These are phyloP conservation scores for Phytophthora crassamura DNA, from an alignment of 352 stramenopile species.

Conservation along the genomic window DNA sequence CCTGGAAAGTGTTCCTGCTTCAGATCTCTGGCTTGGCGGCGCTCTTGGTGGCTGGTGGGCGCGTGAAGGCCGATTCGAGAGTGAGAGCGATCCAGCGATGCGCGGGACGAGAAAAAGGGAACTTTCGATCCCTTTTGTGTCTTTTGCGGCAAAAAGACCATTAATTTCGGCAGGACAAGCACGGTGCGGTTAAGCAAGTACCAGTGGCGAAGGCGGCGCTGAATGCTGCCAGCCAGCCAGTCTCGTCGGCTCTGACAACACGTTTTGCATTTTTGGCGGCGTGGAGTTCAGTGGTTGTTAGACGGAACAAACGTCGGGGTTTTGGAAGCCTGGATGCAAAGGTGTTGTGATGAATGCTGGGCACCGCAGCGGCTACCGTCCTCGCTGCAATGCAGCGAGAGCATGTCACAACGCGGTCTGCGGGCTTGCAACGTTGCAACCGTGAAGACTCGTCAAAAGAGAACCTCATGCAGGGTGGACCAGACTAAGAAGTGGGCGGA, in stretches of 20 bases:
- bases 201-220: background rate
- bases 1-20: background rate
- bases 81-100: conserved; percentile 20
- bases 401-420: background rate
- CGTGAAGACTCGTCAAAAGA: background rate
- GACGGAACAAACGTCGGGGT: no score
- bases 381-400: conserved; percentile 8
- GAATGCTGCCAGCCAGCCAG: no score
- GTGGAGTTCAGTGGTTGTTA: no score
- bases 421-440: conserved; percentile 5
- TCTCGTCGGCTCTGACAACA: background rate
- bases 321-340: conserved; percentile 5
- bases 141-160: conserved; percentile 7
- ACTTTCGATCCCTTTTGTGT: conserved; percentile 14
- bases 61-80: conserved; percentile 25
- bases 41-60: background rate
- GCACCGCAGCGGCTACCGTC: background rate
- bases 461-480: conserved; percentile 8
- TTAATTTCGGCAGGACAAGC: conserved; percentile 1
- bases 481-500: conserved; percentile 23
- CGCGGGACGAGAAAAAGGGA: background rate
- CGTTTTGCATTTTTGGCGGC: no score
- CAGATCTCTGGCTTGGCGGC: conserved; percentile 2
- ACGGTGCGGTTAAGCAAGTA: conserved; percentile 4
- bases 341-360: background rate